Evolutionary conservation across 2,329 filamentous ascomycete species (phyloP).

Genomic region (Chrysoporthe puriensis): DNA sequence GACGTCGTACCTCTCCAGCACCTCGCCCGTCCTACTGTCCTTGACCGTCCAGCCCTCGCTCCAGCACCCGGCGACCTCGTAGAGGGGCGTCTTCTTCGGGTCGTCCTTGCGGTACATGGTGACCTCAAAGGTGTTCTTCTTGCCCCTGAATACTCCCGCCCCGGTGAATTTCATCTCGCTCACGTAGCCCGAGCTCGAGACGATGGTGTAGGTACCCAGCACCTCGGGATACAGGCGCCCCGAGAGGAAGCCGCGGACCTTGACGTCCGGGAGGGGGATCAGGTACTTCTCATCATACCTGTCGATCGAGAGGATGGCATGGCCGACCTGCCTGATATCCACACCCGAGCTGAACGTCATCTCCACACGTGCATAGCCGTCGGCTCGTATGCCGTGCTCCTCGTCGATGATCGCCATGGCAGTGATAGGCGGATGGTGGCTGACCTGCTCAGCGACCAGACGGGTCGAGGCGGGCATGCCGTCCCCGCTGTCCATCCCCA

Average conservation of each 20-base stretch:
- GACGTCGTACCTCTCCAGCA: constrained; percentile 42
- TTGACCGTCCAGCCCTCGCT: constrained; percentile 45
- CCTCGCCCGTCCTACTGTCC: constrained; percentile 39
- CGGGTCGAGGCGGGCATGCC: constrained; percentile 37
- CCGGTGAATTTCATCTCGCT: constrained; percentile 53
- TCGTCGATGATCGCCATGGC: constrained; percentile 53
- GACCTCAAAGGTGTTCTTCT: constrained; percentile 52
- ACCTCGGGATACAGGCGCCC: constrained; percentile 55
- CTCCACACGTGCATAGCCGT: constrained; percentile 56
- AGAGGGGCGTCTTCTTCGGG: constrained; percentile 40
- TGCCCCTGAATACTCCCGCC: constrained; percentile 48
- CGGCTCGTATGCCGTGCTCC: constrained; percentile 48
- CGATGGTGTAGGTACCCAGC: constrained; percentile 48
- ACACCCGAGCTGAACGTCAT: constrained; percentile 55
- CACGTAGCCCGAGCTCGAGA: constrained; percentile 49
- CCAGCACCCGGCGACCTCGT: constrained; percentile 47
- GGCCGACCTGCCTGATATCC: constrained; percentile 54
- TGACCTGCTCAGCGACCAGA: constrained; percentile 53
- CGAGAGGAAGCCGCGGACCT: constrained; percentile 51
- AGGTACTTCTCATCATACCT: constrained; percentile 52
- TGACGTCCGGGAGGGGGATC: constrained; percentile 52
- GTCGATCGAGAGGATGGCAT: constrained; percentile 54
- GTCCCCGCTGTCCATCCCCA: constrained; percentile 35
- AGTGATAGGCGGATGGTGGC: constrained; percentile 57
- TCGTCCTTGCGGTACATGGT: constrained; percentile 45